Evolutionary conservation across 2,329 filamentous ascomycete species (phyloP), one percentile per base, ranked within the genome.

Genomic region (Sporothrix variecibatus): DNA sequence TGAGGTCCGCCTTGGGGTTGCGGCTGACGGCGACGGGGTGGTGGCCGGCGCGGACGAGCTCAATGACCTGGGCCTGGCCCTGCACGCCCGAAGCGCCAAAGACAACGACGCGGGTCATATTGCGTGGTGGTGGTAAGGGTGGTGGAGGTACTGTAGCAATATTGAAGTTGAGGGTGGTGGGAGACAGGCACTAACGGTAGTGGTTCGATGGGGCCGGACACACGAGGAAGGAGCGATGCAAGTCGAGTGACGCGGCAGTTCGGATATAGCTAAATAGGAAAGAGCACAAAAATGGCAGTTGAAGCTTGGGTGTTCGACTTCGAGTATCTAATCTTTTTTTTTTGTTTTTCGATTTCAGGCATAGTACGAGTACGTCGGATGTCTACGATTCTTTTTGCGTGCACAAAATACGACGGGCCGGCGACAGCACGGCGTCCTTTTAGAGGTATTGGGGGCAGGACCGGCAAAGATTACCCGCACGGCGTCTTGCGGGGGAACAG

Each of bases 61-160:
- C 79, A 6, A 74, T 73, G 31, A 79, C 75, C 74, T 79, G 79
- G 34, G 78, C 78, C 26, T 76, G 76, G 60, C 79, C 78, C 34
- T 80, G 79, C 9, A 79, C 79, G 26, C 79, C 78, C 3, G 78
- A 78, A 26, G 79, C 79, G 31, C 79, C 79, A 68, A 80, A 80
- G 17, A 80, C 78, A n/a, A 77, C 75, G n/a, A 80, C 78, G 34
- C 76, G 76, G 9, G 40, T 43, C 79, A 80, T 80, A 6, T 34
- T 49, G 40, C 7, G 58, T 62, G 20, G 60, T 15, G 60, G 58
- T n/a, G 31, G 20, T 64, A n/a, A n/a, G n/a, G 31, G 31, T 23
- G 31, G 6, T 64, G 17, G 23, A 5, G 60, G 9, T 9, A 7
- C n/a, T n/a, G 20, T 64, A 17, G 31, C 23, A 34, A 26, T 56